These are phyloP conservation scores for Rhinocladiella similis DNA, from an alignment of 2,329 filamentous ascomycete genomes.

Conservation along the genomic window DNA sequence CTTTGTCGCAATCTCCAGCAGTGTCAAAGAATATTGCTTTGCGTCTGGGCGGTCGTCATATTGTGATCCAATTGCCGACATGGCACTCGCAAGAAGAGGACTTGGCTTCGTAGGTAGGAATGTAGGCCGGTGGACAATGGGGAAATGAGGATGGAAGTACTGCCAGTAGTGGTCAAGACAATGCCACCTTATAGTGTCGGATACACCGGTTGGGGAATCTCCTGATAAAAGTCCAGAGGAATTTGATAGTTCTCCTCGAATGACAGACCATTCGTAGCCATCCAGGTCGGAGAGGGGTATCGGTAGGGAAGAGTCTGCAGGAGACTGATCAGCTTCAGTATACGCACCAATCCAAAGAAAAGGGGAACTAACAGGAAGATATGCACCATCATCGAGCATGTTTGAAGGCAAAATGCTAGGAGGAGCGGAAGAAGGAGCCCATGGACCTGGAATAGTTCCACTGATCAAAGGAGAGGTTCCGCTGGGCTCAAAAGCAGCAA, in stretches of 20 bases:
- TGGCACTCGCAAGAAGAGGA: conserved; percentile 35
- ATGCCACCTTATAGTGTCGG: conserved; percentile 39
- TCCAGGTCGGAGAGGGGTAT: conserved; percentile 43
- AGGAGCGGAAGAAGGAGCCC: conserved; percentile 28
- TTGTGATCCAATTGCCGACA: conserved; percentile 39
- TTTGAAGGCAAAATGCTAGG: conserved; percentile 27
- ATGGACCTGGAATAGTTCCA: conserved; percentile 23
- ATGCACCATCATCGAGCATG: conserved; percentile 28
- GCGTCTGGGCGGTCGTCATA: conserved; percentile 37
- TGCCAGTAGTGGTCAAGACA: conserved; percentile 39
- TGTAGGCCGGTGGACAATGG: conserved; percentile 36
- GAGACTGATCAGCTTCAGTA: conserved; percentile 33
- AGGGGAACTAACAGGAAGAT: conserved; percentile 29
- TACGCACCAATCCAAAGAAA: conserved; percentile 23
- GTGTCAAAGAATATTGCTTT: conserved; percentile 35
- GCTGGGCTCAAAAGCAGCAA: conserved; percentile 25
- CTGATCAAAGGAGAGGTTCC: conserved; percentile 26
- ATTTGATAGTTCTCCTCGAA: conserved; percentile 41
- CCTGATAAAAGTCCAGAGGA: conserved; percentile 35
- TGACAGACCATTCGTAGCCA: conserved; percentile 37
- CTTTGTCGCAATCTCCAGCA: conserved; percentile 37
- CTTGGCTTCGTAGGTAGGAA: conserved; percentile 36
- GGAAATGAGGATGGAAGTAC: conserved; percentile 38
- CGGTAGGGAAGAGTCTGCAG: conserved; percentile 39
- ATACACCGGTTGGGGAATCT: conserved; percentile 37